Base-by-base conservation (phyloP, 73 alveolate genomes). In the Stentor roeselii region DNA sequence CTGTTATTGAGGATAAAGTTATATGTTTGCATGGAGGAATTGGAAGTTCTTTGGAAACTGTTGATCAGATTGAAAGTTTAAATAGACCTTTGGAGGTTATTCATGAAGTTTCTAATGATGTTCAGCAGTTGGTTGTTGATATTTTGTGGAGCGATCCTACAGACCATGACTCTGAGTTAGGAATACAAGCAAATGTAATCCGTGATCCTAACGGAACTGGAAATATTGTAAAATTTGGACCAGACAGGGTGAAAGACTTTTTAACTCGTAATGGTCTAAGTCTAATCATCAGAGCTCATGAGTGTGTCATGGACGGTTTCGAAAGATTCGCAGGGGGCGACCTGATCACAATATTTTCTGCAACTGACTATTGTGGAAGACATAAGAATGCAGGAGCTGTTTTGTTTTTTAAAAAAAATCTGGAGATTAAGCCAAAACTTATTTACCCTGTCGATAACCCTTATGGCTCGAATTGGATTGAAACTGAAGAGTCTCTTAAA, bases 171-270 rank as follows among this genome's bases (percentile, higher is more conserved):
- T 75, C 83, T 34, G 99, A 95, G 59, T 86, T 95, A 14, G 99
- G 99, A 27, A 96, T 95, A 2, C 92, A 95, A 87, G 97, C 98
- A 3, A 98, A 98, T 90, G 94, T 94, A 40, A 94, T 97, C 61
- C 96, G 99, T 83, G 99, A 98, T 89, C 99, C 99, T 30, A 98
- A 95, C 58, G 99, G 99, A 38, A 96, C 98, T 30, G 99, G 99
- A 41, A 96, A 98, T 83, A 96, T 98, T 21, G 99, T 98, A 36
- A 98, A 98, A 88, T 98, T 97, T 80, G 99, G 99, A 3, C 99
- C 99, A n/a, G 99, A 97, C 86, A 86, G 99, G 83, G 99, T 95
- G 59, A 95, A 96, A 78, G 91, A 90, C 84, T 98, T 98, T 93
- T 88, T 98, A 78, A 90, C 92, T 27, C 87, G 88, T 83, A 98